Evolutionary conservation across 805 yeast species (phyloP).

Genomic region (Danielozyma ontarioensis): DNA sequence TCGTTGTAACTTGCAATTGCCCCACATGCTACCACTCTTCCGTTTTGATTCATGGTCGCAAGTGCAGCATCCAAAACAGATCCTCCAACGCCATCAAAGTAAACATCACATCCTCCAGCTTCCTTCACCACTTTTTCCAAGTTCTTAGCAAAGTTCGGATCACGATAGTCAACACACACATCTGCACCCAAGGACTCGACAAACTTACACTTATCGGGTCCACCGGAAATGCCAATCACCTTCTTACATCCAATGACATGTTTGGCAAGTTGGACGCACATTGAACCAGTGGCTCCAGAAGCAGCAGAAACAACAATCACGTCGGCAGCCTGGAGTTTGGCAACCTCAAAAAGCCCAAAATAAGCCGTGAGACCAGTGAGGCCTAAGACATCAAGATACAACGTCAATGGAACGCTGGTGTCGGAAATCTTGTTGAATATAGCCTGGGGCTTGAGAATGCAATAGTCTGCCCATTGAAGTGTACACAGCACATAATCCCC

Average conservation of each 20-base stretch:
- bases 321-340: slow-evolving; percentile 12
- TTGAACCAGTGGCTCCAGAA: slow-evolving; percentile 29
- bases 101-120: slow-evolving; percentile 12
- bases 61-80: slow-evolving; percentile 14
- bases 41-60: slow-evolving; percentile 11
- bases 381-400: slow-evolving; percentile 21
- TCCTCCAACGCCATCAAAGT: slow-evolving; percentile 23
- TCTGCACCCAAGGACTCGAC: slow-evolving; percentile 22
- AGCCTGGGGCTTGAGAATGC: slow-evolving; percentile 9
- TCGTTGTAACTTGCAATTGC: slow-evolving; percentile 28
- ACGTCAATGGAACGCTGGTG: slow-evolving; percentile 15
- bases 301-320: slow-evolving; percentile 27
- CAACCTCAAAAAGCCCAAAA: slow-evolving; percentile 18
- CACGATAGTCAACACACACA: slow-evolving; percentile 15
- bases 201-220: slow-evolving; percentile 13
- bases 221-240: slow-evolving; percentile 27
- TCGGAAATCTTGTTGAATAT: slow-evolving; percentile 14
- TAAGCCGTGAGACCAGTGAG: slow-evolving; percentile 28
- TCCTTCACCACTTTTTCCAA: slow-evolving; percentile 2
- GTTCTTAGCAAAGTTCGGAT: slow-evolving; percentile 3
- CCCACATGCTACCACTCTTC: slow-evolving; percentile 24
- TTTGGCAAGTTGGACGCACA: slow-evolving; percentile 27
- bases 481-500: slow-evolving; percentile 21
- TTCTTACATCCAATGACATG: slow-evolving; percentile 19
- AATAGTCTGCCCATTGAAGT: slow-evolving; percentile 20